Conservation (phyloP, 257 asterid species). For the Parsonsia alboflavescens region DNA sequence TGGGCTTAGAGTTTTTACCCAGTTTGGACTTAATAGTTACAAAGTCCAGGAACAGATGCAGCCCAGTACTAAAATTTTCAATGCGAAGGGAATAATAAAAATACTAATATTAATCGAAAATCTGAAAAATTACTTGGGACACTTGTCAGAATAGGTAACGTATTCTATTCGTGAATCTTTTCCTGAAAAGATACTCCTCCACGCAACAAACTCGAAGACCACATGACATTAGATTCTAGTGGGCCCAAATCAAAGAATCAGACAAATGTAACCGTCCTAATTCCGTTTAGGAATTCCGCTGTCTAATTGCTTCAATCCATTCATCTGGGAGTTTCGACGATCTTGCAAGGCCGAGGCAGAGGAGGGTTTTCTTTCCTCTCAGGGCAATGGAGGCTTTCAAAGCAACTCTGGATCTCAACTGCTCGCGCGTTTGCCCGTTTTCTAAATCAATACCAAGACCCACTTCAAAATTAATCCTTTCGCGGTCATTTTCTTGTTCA, state of each 20-base stretch:
- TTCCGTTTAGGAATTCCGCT: background rate
- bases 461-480: slow-evolving; percentile 32
- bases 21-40: no score
- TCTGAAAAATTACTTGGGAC: slow-evolving; percentile 8
- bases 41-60: no score
- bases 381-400: slow-evolving; percentile 53
- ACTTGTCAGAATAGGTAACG: slow-evolving; percentile 16
- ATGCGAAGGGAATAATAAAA: no score
- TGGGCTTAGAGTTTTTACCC: no score
- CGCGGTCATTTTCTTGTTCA: slow-evolving; percentile 23
- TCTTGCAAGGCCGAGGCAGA: background rate
- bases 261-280: background rate
- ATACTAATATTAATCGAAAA: no score
- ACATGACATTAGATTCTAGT: slow-evolving; percentile 52
- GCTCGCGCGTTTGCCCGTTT: slow-evolving; percentile 25
- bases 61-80: no score
- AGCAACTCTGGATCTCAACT: slow-evolving; percentile 42
- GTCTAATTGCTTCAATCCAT: background rate
- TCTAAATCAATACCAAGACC: slow-evolving; percentile 39
- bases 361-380: background rate
- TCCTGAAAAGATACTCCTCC: slow-evolving; percentile 26
- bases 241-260: slow-evolving; percentile 18
- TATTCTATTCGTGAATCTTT: slow-evolving; percentile 5
- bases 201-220: slow-evolving; percentile 58
- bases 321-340: background rate